Conservation (phyloP, 1,284 basidiomycete species). For the Puccinia hordei region DNA sequence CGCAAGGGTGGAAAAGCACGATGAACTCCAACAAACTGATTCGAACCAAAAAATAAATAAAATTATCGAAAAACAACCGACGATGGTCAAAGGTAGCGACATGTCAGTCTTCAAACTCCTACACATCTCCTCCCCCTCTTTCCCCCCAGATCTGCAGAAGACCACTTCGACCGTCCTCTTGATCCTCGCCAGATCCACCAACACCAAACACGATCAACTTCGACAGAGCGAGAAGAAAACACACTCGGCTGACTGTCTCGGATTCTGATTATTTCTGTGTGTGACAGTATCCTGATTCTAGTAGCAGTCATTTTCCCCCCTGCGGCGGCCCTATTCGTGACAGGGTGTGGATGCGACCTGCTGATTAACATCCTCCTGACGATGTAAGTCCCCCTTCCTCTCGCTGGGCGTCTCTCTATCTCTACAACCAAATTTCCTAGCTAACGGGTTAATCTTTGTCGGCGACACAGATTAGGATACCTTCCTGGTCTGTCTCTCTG, state of each 20-base stretch:
- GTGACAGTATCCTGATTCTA: constrained; percentile 54
- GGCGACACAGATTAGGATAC: constrained; percentile 26
- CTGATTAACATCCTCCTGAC: constrained; percentile 78
- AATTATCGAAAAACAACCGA: background rate
- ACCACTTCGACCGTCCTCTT: too few species aligned
- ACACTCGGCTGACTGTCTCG: background rate
- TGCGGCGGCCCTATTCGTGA: constrained; percentile 69
- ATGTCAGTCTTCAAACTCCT: background rate
- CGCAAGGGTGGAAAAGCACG: too few species aligned
- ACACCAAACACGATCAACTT: too few species aligned
- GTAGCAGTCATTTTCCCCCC: constrained; percentile 71
- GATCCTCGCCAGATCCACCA: too few species aligned
- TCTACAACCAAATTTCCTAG: background rate
- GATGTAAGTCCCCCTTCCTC: constrained; percentile 63
- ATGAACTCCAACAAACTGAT: too few species aligned
- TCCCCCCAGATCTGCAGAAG: background rate
- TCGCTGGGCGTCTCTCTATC: too few species aligned
- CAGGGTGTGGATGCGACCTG: constrained; percentile 71
- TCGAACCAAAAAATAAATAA: too few species aligned
- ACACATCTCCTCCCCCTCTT: background rate
- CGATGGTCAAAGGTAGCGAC: constrained; percentile 29
- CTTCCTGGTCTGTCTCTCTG: constrained; percentile 36
- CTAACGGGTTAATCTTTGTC: background rate
- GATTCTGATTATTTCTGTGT: background rate
- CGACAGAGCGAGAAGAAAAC: background rate